A percentile compares a stretch with the other conserved stretches of the same genome.
Evolutionary conservation across 768 basidiomycete genomes (phyloP).

Genomic region (Boletus speciosus): DNA sequence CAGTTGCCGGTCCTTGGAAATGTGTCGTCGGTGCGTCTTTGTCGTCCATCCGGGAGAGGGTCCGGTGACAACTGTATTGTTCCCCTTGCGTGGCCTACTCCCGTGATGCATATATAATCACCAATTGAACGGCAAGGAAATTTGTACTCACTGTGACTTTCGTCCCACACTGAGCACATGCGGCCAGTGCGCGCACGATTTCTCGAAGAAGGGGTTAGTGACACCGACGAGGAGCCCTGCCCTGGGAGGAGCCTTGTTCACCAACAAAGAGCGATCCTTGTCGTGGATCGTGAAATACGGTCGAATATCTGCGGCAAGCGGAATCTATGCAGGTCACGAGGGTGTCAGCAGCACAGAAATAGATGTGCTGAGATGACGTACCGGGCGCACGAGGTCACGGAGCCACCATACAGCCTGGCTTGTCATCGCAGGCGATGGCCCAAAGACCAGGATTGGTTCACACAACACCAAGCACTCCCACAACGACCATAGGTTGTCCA

Average conservation of each 20-base stretch:
- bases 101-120: neutral
- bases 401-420: slow-evolving; percentile 94
- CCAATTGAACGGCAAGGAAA: neutral
- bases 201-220: slow-evolving; percentile 85
- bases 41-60: slow-evolving; percentile 74
- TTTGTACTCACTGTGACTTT: slow-evolving; percentile 38
- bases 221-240: slow-evolving; percentile 76
- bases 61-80: slow-evolving; percentile 33
- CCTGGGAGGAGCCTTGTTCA: slow-evolving; percentile 80
- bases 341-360: neutral
- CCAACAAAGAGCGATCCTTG: slow-evolving; percentile 67
- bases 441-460: slow-evolving; percentile 86
- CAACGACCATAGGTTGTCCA: slow-evolving; percentile 72
- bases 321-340: slow-evolving; percentile 51
- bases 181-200: slow-evolving; percentile 80
- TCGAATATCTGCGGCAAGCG: slow-evolving; percentile 78
- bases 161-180: slow-evolving; percentile 72
- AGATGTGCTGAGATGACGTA: slow-evolving; percentile 31
- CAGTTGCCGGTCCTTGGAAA: slow-evolving; percentile 76
- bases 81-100: slow-evolving; percentile 4
- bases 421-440: slow-evolving; percentile 71
- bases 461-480: slow-evolving; percentile 94
- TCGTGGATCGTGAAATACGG: slow-evolving; percentile 98
- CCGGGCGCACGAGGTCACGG: slow-evolving; percentile 80
- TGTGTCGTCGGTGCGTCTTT: slow-evolving; percentile 74